phyloP scores from a whole-genome alignment of 2,329 filamentous ascomycete species.

The Ascochyta viciae-villosae region DNA sequence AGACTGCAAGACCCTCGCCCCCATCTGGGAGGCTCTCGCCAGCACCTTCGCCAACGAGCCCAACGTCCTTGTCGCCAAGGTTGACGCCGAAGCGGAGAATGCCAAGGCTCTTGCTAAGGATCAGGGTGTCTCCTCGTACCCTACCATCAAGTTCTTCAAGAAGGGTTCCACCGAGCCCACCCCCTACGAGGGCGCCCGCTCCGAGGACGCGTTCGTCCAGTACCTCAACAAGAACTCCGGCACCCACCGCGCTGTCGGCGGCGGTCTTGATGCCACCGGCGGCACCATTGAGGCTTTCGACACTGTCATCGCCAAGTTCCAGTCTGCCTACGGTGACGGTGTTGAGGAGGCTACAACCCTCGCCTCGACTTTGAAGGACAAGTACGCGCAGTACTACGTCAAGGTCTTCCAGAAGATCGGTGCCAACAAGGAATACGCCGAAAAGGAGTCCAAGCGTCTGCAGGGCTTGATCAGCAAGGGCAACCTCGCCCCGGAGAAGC shows the following conservation, averaged over 20 bases:
- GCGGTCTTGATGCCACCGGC: slow-evolving; percentile 77
- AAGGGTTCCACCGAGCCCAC: slow-evolving; percentile 77
- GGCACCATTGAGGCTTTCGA: slow-evolving; percentile 85
- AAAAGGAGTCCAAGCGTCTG: slow-evolving; percentile 85
- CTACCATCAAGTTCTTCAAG: slow-evolving; percentile 97
- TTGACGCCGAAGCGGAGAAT: slow-evolving; percentile 89
- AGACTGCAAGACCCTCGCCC: slow-evolving; percentile 98
- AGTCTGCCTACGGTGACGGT: slow-evolving; percentile 67
- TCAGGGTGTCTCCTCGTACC: slow-evolving; percentile 84
- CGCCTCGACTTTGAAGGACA: slow-evolving; percentile 71
- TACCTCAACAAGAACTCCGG: slow-evolving; percentile 91
- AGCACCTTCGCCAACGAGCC: slow-evolving; percentile 79
- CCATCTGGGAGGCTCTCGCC: slow-evolving; percentile 87
- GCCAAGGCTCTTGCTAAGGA: slow-evolving; percentile 78
- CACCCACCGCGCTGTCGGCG: slow-evolving; percentile 82
- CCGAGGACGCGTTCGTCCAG: slow-evolving; percentile 75
- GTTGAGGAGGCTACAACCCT: slow-evolving; percentile 75
- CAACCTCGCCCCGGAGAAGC: slow-evolving; percentile 81
- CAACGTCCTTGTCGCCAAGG: slow-evolving; percentile 87
- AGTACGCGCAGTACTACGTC: slow-evolving; percentile 93
- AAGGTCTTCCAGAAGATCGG: slow-evolving; percentile 86
- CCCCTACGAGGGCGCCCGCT: slow-evolving; percentile 77
- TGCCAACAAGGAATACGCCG: slow-evolving; percentile 77
- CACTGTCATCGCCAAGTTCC: slow-evolving; percentile 74
- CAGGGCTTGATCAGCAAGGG: slow-evolving; percentile 85